Conservation (phyloP, 345 rosid genomes). For the Syzygium jambos region DNA sequence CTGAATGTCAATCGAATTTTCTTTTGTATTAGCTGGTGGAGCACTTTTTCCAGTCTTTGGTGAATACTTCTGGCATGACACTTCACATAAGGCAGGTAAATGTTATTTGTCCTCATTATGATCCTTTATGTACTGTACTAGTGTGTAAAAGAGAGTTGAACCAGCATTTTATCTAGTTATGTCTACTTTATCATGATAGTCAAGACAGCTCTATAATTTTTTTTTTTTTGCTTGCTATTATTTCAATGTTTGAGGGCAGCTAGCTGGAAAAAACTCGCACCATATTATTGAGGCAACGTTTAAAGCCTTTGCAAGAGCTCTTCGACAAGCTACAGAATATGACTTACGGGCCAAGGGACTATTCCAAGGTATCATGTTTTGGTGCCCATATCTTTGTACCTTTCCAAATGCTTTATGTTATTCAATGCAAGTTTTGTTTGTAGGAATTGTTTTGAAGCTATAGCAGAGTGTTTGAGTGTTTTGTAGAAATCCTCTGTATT, state of each 20-base stretch:
- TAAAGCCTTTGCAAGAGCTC: conserved; percentile 97
- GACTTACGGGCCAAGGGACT: conserved; percentile 69
- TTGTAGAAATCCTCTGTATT: not conserved
- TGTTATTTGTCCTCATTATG: not conserved
- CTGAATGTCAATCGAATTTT: not conserved
- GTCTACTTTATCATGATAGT: not conserved
- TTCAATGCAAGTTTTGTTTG: not conserved
- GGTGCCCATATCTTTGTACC: not conserved
- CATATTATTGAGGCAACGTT: conserved; percentile 95
- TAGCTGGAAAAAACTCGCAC: conserved; percentile 88
- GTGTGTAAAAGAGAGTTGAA: not conserved
- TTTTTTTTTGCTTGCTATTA: not conserved
- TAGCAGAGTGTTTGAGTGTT: not conserved
- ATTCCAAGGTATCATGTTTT: conserved; percentile 60
- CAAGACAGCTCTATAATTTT: not conserved
- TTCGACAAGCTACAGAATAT: conserved; percentile 75
- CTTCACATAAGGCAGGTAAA: conserved; percentile 90
- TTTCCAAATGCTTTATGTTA: not conserved
- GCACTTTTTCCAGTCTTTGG: conserved; percentile 90
- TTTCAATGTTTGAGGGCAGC: conserved; percentile 33
- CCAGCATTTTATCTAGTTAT: not conserved
- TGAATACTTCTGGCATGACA: conserved; percentile 95
- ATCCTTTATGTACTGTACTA: not conserved
- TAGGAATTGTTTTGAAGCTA: not conserved
- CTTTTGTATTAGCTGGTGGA: conserved; percentile 59